phyloP scores from a whole-genome alignment of 1,284 basidiomycete genomes.

The Puccinia coronata region DNA sequence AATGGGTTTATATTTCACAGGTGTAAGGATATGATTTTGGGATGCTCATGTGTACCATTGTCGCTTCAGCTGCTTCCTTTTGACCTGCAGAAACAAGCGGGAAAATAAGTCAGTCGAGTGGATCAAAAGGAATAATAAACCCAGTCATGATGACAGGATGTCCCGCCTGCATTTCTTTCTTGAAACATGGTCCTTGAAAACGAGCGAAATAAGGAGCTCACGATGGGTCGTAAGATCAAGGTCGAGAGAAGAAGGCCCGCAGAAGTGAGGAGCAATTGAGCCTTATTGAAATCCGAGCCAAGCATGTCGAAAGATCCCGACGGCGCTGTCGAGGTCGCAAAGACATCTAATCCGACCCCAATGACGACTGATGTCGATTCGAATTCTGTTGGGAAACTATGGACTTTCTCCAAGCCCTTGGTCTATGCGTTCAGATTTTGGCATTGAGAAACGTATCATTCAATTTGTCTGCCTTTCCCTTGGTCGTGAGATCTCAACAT shows the following conservation, averaged over 20 bases:
- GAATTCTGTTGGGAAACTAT: slow-evolving; percentile 77
- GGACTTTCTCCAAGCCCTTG: slow-evolving; percentile 67
- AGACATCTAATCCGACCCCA: slow-evolving; percentile 81
- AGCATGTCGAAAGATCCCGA: slow-evolving; percentile 92
- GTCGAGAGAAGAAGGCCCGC: slow-evolving; percentile 72
- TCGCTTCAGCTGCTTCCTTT: slow-evolving; percentile 38
- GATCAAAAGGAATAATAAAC: slow-evolving; percentile 15
- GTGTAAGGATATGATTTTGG: background rate
- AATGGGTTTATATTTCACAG: background rate
- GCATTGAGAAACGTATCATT: background rate
- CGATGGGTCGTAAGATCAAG: slow-evolving; percentile 65
- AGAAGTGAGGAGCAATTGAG: slow-evolving; percentile 82
- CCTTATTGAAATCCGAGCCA: slow-evolving; percentile 87
- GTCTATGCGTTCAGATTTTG: slow-evolving; percentile 62
- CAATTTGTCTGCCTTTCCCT: background rate
- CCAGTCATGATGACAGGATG: too few relatives aligned
- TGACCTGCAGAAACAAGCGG: slow-evolving; percentile 14
- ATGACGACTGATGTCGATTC: slow-evolving; percentile 91
- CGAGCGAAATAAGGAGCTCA: slow-evolving; percentile 15
- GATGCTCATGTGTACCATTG: slow-evolving; percentile 36
- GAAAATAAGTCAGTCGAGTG: background rate
- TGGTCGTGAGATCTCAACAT: slow-evolving; percentile 5
- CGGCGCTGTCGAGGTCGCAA: slow-evolving; percentile 78
- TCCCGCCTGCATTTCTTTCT: background rate
- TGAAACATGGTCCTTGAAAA: background rate